phyloP scores from a whole-genome alignment of 306 rosid genomes.

The Senna siamea region DNA sequence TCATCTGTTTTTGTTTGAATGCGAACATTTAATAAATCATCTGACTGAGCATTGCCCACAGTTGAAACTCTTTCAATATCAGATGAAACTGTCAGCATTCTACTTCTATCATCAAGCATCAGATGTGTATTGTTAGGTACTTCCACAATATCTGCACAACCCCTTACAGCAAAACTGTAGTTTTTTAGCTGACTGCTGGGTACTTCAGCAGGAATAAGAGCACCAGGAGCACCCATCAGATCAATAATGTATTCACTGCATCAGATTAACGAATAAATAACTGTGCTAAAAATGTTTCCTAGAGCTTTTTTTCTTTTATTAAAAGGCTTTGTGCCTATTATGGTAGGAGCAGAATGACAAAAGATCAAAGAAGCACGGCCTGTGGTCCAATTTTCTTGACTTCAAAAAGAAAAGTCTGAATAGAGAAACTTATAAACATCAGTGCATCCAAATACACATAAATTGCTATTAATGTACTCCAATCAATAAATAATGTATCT shows the following conservation, averaged over 20 bases:
- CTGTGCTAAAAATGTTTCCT: conserved; percentile 32
- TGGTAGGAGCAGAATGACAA: conserved; percentile 31
- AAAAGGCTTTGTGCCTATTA: conserved; percentile 17
- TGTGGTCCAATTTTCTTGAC: conserved; percentile 23
- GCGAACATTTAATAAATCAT: conserved; percentile 52
- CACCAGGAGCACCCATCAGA: conserved; percentile 99
- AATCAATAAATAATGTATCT: conserved; percentile 9
- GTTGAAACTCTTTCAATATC: conserved; percentile 46
- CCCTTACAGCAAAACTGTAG: conserved; percentile 64
- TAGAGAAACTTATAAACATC: conserved; percentile 29
- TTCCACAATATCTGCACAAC: conserved; percentile 58
- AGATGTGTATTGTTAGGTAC: conserved; percentile 47
- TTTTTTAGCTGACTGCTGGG: conserved; percentile 84
- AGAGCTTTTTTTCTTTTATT: conserved; percentile 25
- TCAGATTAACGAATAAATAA: conserved; percentile 43
- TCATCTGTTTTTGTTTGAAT: conserved; percentile 50
- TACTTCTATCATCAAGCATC: conserved; percentile 49
- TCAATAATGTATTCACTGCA: conserved; percentile 98
- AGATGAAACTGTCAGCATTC: conserved; percentile 46
- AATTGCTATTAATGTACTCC: conserved; percentile 33
- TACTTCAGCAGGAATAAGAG: conserved; percentile 92
- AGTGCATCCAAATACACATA: conserved; percentile 25
- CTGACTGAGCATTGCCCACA: conserved; percentile 50
- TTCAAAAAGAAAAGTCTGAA: conserved; percentile 6
- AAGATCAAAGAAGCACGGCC: conserved; percentile 11